These are phyloP conservation scores for Xerocomus minutiporus DNA, from an alignment of 1,284 basidiomycete genomes.

Conservation along the genomic window DNA sequence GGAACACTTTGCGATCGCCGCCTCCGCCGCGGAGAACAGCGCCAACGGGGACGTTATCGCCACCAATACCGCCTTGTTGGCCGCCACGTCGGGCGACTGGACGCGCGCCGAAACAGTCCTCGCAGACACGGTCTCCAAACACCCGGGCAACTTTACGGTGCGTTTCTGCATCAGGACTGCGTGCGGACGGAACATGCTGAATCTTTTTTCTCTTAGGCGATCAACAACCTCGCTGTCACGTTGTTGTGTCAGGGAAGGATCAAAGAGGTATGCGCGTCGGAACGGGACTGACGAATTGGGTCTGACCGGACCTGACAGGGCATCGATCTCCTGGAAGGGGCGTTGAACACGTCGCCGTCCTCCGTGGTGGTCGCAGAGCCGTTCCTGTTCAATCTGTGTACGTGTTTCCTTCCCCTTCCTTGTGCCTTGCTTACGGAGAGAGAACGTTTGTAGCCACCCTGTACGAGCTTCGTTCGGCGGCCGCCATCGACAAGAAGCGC, in stretches of 20 bases:
- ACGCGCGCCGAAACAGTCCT: conserved; percentile 44
- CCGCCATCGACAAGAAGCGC: conserved; percentile 68
- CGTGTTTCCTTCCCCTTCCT: conserved; percentile 26
- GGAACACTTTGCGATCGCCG: conserved; percentile 51
- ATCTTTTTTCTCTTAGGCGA: conserved; percentile 39
- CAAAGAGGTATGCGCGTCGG: conserved; percentile 49
- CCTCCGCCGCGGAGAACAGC: conserved; percentile 12
- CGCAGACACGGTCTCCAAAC: conserved; percentile 40
- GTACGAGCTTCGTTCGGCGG: conserved; percentile 70
- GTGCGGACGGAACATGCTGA: not conserved
- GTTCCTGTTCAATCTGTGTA: conserved; percentile 77
- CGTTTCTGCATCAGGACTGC: conserved; percentile 17
- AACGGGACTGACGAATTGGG: not conserved
- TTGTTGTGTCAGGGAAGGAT: conserved; percentile 64
- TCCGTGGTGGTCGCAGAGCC: conserved; percentile 70
- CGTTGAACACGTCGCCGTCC: conserved; percentile 58
- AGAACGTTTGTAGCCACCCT: conserved; percentile 53
- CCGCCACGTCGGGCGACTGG: conserved; percentile 69
- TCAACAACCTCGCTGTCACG: conserved; percentile 72
- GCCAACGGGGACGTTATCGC: conserved; percentile 32
- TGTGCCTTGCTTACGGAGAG: not conserved
- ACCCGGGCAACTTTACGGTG: conserved; percentile 60
- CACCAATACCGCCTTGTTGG: conserved; percentile 61
- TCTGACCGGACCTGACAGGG: conserved; percentile 38
- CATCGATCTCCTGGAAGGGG: conserved; percentile 61